Evolutionary conservation across 2,329 filamentous ascomycete genomes (phyloP).

Genomic region (Coleophoma eucalyptorum): DNA sequence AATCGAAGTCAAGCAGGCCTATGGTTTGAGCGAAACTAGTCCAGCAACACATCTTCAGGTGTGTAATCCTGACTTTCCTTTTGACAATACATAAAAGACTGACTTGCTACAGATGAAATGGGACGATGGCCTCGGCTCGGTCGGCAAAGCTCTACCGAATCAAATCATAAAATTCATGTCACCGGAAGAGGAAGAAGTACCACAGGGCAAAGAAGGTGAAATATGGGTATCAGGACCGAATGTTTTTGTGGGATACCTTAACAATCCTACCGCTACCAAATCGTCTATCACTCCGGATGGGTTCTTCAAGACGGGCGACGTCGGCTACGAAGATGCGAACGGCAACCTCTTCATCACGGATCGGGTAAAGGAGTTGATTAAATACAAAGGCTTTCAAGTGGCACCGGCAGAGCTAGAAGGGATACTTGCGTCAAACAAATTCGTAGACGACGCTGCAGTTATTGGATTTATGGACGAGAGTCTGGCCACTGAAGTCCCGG

Average conservation of each 20-base stretch:
- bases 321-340: conserved; percentile 69
- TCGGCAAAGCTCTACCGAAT: conserved; percentile 72
- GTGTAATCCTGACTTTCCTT: conserved; percentile 29
- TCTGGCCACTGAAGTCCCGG: conserved; percentile 64
- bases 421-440: conserved; percentile 36
- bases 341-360: conserved; percentile 87
- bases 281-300: conserved; percentile 70
- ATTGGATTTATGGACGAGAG: conserved; percentile 56
- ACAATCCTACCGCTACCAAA: conserved; percentile 64
- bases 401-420: conserved; percentile 61
- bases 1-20: conserved; percentile 81
- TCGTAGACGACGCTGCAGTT: conserved; percentile 56
- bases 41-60: conserved; percentile 67
- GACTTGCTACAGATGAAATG: conserved; percentile 37
- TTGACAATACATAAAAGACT: not conserved
- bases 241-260: conserved; percentile 51
- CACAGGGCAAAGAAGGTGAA: conserved; percentile 60
- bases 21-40: conserved; percentile 81
- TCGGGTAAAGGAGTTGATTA: conserved; percentile 64
- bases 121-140: conserved; percentile 76
- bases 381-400: conserved; percentile 61
- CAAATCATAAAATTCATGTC: conserved; percentile 74
- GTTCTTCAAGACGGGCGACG: conserved; percentile 77
- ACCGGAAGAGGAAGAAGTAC: conserved; percentile 49
- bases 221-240: conserved; percentile 63